Evolutionary conservation across 2,329 filamentous ascomycete species (phyloP), one percentile per base, ranked within the genome.

Genomic region (Cladobotryum protrusum): DNA sequence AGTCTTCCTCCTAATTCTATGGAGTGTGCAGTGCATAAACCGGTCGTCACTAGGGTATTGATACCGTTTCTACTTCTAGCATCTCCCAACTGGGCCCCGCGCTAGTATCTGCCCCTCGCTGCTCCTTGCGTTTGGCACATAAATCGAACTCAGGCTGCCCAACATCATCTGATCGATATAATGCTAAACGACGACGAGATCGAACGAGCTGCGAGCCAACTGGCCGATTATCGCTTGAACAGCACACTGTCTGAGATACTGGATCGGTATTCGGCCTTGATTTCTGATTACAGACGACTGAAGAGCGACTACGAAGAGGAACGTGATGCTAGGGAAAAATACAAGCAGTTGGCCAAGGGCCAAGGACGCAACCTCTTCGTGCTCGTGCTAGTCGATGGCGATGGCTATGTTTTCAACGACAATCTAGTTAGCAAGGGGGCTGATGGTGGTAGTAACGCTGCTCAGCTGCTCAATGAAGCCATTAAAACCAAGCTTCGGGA

Each of bases 381-480:
- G 1, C 68, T 85, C 2, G 75, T 85, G 6, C 66, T 85, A 0
- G 66, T 85, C 12, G 81, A 85, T 50, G 82, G 80, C 17, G 80
- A 85, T 62, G 78, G 77, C 43, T 83, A 83, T 49, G 53, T 62
- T 45, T 70, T 82, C 58, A 70, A 75, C 33, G 76, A 80, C 37
- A 63, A 68, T 29, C 67, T 79, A 8, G 59, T 81, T 45, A 64
- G 63, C 40, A 68, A 67, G 5, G 72, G 74, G 2, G 69, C 72
- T 39, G 72, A 79, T 3, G 82, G 81, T 13, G 82, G 82, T 4
- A 71, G 73, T 48, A 70, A 65, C 47, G 81, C 80, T 15, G 81
- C 79, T 2, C 71, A 74, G 4, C 65, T 75, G 43, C 65, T 84
- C 4, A 75, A 75, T 49, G 72, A 77, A 34, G 69, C 72, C 15